Evolutionary conservation across 169 alveolate genomes (phyloP), one percentile per base, ranked within the genome.

Genomic region (Plasmodium yoelii): DNA sequence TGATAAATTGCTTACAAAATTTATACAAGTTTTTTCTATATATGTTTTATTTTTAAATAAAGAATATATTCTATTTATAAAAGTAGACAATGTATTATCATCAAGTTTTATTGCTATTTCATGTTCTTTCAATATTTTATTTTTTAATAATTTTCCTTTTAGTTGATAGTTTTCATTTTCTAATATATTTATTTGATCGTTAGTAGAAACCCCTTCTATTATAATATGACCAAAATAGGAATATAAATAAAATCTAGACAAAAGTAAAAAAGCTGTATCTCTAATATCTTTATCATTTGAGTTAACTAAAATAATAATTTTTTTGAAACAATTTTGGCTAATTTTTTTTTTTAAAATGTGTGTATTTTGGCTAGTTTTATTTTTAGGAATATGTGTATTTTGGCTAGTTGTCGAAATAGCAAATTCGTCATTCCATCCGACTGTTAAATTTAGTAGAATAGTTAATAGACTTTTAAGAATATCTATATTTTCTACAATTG

Each of bases 401-500:
- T 15, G 42, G 15, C 6, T 24, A 39, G 34, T 19, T 4, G 18
- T 22, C 7, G 19, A 44, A 12, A 19, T 12, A 1, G 26, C 13
- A 5, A 12, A 6, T 59, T 73, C 73, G 22, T 49, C 67, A 26
- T 53, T 42, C 87, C 87, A 73, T 42, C 64, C 15, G 1, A 34
- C 15, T 10, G 88, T 75, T 75, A 75, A 63, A 63, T 75, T 75
- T 19, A 42, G 49, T 15, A 75, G 2, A 28, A 75, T 46, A 5
- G 75, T 61, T 49, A 75, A 49, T 0, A 75, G 12, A 53, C 49
- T 61, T 42, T 75, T 55, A 10, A 75, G n/a, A 9, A 63, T 34
- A 68, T 22, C 4, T 22, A 19, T 56, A 22, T 67, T 46, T 61
- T 59, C 64, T 28, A 12, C 1, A 9, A 44, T 53, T 56, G 61